Evolutionary conservation across 805 yeast genomes (phyloP).

Genomic region (Cyberlindnera amylophila): DNA sequence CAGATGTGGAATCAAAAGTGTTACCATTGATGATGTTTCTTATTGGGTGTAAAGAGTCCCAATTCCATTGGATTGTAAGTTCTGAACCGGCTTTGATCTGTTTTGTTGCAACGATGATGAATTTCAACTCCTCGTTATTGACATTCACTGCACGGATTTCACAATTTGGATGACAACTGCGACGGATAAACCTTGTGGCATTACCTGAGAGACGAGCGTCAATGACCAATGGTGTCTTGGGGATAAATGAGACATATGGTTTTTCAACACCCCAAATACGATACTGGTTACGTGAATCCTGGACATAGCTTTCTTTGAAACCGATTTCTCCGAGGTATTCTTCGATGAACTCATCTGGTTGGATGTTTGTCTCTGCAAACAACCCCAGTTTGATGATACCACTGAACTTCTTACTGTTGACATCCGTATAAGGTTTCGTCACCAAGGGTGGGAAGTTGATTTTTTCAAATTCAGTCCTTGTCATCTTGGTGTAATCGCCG

Average conservation of each 20-base stretch:
- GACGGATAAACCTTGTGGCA: constrained; percentile 66
- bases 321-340: constrained; percentile 76
- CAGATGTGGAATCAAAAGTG: constrained; percentile 51
- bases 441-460: constrained; percentile 33
- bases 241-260: constrained; percentile 55
- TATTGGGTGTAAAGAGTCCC: constrained; percentile 82
- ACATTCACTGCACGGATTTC: constrained; percentile 47
- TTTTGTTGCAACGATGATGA: constrained; percentile 52
- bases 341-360: constrained; percentile 46
- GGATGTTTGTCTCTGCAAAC: constrained; percentile 37
- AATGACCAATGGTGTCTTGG: constrained; percentile 58
- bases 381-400: constrained; percentile 73
- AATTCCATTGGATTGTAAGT: constrained; percentile 79
- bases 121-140: constrained; percentile 39
- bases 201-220: constrained; percentile 84
- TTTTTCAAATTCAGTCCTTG: constrained; percentile 24
- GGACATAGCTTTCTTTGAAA: constrained; percentile 56
- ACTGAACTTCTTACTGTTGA: constrained; percentile 45
- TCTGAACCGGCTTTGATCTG: constrained; percentile 66
- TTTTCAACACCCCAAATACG: constrained; percentile 64
- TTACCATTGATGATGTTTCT: constrained; percentile 40
- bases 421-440: constrained; percentile 59
- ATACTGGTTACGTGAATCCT: constrained; percentile 73
- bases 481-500: constrained; percentile 13
- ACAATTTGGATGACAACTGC: constrained; percentile 76